Evolutionary conservation across 2,329 filamentous ascomycete genomes (phyloP).

Genomic region (Mycosphaerella sp.): DNA sequence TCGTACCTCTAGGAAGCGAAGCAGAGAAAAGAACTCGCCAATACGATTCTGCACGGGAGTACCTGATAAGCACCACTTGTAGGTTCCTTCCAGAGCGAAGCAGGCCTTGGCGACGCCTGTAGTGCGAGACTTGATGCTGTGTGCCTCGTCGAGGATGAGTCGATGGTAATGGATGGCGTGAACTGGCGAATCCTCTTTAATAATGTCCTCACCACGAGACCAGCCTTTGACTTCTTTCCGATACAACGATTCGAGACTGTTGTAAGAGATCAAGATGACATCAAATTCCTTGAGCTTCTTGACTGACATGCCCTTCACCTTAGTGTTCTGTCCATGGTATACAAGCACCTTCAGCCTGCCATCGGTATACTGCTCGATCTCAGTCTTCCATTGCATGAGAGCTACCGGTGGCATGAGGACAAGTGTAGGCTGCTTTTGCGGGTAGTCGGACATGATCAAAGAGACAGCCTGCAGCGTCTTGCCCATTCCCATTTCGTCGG

Average conservation of each 20-base stretch:
- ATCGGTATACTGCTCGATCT: constrained; percentile 64
- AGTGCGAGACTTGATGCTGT: constrained; percentile 85
- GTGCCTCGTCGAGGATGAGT: constrained; percentile 88
- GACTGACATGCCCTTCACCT: constrained; percentile 68
- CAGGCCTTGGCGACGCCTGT: constrained; percentile 93
- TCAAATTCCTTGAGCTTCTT: constrained; percentile 76
- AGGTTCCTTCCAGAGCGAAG: constrained; percentile 78
- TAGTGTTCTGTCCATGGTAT: constrained; percentile 79
- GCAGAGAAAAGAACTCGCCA: constrained; percentile 42
- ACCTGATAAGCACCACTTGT: constrained; percentile 93
- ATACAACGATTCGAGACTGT: constrained; percentile 80
- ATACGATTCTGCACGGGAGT: constrained; percentile 74
- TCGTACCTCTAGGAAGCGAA: constrained; percentile 81
- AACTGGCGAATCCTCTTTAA: constrained; percentile 71
- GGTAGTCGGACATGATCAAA: constrained; percentile 95
- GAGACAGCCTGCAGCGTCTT: constrained; percentile 99
- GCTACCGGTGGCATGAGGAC: constrained; percentile 19
- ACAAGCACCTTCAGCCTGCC: constrained; percentile 86
- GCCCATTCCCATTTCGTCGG: constrained; percentile 97
- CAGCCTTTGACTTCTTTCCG: constrained; percentile 91
- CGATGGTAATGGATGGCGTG: constrained; percentile 85
- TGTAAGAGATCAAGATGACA: constrained; percentile 97
- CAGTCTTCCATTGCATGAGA: constrained; percentile 39
- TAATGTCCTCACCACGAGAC: constrained; percentile 67
- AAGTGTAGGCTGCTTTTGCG: constrained; percentile 65